A percentile compares a stretch with the other conserved stretches of the same genome.
phyloP scores from a whole-genome alignment of 768 basidiomycete species.

The Boletus eberwhitei region DNA sequence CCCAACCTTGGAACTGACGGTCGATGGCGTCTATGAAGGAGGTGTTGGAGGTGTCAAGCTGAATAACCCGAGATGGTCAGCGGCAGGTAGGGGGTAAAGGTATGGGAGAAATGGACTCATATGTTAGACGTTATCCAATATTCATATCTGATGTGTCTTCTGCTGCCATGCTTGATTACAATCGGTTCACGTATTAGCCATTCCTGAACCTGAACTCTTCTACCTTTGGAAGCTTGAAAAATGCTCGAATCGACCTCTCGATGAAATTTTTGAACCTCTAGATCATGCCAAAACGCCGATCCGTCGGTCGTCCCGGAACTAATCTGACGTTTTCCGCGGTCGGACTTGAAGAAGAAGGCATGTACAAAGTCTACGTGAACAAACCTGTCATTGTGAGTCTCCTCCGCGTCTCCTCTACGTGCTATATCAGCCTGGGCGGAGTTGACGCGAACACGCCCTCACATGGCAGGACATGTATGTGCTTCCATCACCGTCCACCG shows the following conservation, averaged over 20 bases:
- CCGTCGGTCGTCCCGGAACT: conserved; percentile 77
- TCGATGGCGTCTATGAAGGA: conserved; percentile 61
- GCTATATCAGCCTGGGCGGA: not conserved
- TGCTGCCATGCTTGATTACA: not conserved
- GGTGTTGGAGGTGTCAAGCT: conserved; percentile 55
- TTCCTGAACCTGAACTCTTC: not conserved
- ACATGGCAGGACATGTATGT: conserved; percentile 44
- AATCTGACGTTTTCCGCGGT: conserved; percentile 50
- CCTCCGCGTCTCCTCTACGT: not conserved
- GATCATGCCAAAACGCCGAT: conserved; percentile 62
- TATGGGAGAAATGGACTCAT: not conserved
- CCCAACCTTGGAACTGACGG: conserved; percentile 50
- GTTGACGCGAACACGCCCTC: not conserved
- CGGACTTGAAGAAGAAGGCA: conserved; percentile 30
- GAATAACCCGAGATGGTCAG: conserved; percentile 61
- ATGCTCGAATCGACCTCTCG: no score
- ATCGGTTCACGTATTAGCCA: not conserved
- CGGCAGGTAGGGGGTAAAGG: conserved; percentile 17
- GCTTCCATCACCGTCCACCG: not conserved
- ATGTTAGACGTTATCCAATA: not conserved
- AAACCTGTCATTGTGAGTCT: conserved; percentile 56
- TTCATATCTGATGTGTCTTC: not conserved
- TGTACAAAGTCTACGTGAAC: conserved; percentile 47
- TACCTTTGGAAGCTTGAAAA: not conserved
- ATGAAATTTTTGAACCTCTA: conserved; percentile 20